Evolutionary conservation across 2,329 filamentous ascomycete genomes (phyloP).

Genomic region (Fusarium floridanum): DNA sequence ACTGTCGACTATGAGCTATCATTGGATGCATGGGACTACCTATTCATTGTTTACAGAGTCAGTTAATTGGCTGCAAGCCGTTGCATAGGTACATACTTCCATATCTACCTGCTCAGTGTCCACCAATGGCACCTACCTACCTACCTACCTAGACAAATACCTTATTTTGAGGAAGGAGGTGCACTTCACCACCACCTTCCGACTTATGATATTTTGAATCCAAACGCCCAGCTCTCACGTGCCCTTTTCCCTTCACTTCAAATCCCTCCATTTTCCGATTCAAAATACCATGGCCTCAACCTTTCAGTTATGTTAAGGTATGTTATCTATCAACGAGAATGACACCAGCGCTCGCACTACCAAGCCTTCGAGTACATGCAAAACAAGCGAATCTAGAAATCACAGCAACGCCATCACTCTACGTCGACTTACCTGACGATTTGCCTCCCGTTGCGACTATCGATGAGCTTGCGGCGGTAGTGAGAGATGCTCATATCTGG

Average conservation of each 20-base stretch:
- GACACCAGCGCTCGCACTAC: conserved; percentile 41
- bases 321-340: neutral
- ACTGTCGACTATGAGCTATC: conserved; percentile 25
- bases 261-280: neutral
- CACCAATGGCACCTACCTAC: neutral
- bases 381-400: conserved; percentile 43
- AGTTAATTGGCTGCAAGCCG: neutral
- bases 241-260: neutral
- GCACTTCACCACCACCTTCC: neutral
- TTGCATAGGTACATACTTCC: neutral
- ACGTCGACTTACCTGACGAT: conserved; percentile 41
- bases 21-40: conserved; percentile 5
- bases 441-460: conserved; percentile 25
- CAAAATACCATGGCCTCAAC: neutral
- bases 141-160: neutral
- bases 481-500: conserved; percentile 49
- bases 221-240: neutral
- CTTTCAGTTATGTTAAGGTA: neutral
- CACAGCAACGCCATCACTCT: conserved; percentile 43
- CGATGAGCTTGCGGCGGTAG: conserved; percentile 41
- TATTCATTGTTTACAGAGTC: conserved; percentile 14
- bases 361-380: conserved; percentile 40
- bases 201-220: neutral
- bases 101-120: neutral
- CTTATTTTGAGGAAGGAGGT: neutral